Conservation (phyloP, 768 basidiomycete species). For the Lepiota subincarnata region DNA sequence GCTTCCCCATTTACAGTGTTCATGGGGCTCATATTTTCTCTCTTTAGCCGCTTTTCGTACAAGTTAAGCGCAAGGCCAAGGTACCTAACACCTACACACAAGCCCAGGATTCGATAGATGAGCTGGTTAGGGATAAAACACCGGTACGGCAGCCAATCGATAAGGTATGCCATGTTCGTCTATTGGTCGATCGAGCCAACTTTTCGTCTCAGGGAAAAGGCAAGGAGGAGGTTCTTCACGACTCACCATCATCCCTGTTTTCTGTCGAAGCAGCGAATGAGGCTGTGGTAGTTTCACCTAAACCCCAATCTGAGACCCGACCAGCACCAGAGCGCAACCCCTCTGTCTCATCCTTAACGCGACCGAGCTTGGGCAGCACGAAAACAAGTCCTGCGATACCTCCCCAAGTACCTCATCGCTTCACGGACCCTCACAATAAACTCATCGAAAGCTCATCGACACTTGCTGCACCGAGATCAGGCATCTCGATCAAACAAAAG, state of each 20-base stretch:
- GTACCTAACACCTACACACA: too few species aligned
- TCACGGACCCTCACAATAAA: slow-evolving; percentile 21
- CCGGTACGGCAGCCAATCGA: not conserved
- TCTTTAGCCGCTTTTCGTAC: too few species aligned
- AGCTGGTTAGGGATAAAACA: too few species aligned
- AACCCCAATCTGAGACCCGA: not conserved
- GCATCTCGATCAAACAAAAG: slow-evolving; percentile 49
- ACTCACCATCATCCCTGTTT: slow-evolving; percentile 11
- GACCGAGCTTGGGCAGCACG: not conserved
- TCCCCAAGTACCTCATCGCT: slow-evolving; percentile 17
- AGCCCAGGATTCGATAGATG: too few species aligned
- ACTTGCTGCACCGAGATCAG: slow-evolving; percentile 23
- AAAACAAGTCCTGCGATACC: slow-evolving; percentile 7
- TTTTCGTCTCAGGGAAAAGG: slow-evolving; percentile 4
- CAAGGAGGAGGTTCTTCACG: slow-evolving; percentile 2
- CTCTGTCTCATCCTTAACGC: not conserved
- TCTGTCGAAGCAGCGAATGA: slow-evolving; percentile 10
- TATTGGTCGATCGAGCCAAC: not conserved
- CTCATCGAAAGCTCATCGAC: slow-evolving; percentile 13
- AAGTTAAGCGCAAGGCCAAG: too few species aligned
- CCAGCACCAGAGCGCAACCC: slow-evolving; percentile 1
- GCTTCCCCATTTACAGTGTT: not conserved
- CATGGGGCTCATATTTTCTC: too few species aligned
- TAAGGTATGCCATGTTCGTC: not conserved
- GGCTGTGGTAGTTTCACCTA: not conserved